phyloP scores from a whole-genome alignment of 805 yeast species.

The Candida stauntonica region DNA sequence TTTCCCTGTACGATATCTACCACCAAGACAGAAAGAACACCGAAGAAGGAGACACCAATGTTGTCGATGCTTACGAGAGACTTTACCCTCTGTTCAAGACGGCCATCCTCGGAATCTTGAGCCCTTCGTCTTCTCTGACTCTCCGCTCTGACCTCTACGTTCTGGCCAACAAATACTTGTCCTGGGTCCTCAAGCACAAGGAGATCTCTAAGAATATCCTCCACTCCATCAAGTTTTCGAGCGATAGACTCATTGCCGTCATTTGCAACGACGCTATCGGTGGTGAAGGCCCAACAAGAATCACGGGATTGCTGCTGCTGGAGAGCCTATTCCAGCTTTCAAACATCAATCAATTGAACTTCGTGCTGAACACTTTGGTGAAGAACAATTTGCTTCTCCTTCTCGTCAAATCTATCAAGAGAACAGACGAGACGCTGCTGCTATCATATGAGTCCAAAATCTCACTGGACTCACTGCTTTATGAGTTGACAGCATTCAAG shows the following conservation, averaged over 20 bases:
- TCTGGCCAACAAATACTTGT: constrained; percentile 60
- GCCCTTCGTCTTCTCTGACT: constrained; percentile 61
- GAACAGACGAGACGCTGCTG: constrained; percentile 60
- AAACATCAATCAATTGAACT: constrained; percentile 44
- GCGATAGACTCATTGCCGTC: constrained; percentile 59
- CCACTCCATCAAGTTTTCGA: constrained; percentile 49
- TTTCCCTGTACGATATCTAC: constrained; percentile 61
- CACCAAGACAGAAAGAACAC: constrained; percentile 39
- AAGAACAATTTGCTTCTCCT: constrained; percentile 62
- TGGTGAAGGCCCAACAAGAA: constrained; percentile 72
- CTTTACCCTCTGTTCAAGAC: constrained; percentile 68
- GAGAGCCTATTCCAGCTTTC: constrained; percentile 61
- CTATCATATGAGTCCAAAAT: constrained; percentile 33
- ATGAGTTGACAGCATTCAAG: constrained; percentile 75
- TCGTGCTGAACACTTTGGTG: constrained; percentile 56
- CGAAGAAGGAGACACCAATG: constrained; percentile 30
- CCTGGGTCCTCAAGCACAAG: constrained; percentile 41
- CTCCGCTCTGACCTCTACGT: constrained; percentile 79
- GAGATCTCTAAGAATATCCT: constrained; percentile 43
- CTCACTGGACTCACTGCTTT: constrained; percentile 51
- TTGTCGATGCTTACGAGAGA: constrained; percentile 45
- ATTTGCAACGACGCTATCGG: constrained; percentile 75
- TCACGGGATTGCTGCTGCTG: constrained; percentile 70
- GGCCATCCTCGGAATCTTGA: constrained; percentile 66
- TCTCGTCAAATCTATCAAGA: constrained; percentile 60